Evolutionary conservation across 116 monocot species (phyloP).

Genomic region (Papilionanthe hybrid): DNA sequence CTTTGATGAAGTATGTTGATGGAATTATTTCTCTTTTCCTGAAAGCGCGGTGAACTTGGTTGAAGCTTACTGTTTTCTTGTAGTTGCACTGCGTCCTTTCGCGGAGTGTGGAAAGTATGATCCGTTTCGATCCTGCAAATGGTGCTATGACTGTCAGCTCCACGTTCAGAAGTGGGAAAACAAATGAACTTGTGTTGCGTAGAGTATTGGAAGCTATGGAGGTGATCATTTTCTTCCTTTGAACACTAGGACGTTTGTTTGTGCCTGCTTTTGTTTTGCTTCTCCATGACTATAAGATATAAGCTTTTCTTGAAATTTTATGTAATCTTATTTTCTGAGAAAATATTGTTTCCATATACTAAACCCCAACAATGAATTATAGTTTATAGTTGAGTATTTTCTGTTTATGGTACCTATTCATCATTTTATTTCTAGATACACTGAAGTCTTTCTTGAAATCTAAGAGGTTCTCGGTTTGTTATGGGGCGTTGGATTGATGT

Average conservation of each 20-base stretch:
- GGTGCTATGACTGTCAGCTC: slow-evolving; percentile 40
- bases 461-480: too few species aligned
- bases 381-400: background rate
- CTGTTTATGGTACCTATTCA: background rate
- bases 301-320: background rate
- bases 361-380: background rate
- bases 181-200: slow-evolving; percentile 28
- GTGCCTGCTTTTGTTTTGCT: background rate
- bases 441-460: too few species aligned
- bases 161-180: slow-evolving; percentile 8
- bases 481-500: too few species aligned
- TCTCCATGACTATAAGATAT: background rate
- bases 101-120: slow-evolving; percentile 40
- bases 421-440: background rate
- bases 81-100: slow-evolving; percentile 72
- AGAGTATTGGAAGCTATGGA: slow-evolving; percentile 69
- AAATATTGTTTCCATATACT: background rate
- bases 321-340: background rate
- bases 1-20: slow-evolving; percentile 58
- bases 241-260: background rate
- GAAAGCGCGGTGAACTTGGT: background rate
- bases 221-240: slow-evolving; percentile 21
- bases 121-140: slow-evolving; percentile 49
- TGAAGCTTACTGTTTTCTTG: background rate
- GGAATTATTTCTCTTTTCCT: background rate